phyloP scores from a whole-genome alignment of 1,284 basidiomycete species.

The Schizophyllum amplum region DNA sequence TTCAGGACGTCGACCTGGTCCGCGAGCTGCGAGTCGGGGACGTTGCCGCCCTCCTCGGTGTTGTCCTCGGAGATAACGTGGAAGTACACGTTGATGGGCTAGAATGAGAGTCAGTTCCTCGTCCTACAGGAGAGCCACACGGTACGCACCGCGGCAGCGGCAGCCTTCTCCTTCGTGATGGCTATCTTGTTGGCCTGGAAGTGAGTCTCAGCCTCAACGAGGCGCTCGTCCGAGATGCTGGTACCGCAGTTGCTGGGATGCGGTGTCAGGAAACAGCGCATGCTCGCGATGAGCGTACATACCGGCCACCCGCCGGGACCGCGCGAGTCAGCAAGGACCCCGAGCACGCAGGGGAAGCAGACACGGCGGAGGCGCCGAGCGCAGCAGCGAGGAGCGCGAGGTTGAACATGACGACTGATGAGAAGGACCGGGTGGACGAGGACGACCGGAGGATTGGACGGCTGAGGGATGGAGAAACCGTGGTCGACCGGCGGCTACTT shows the following conservation, averaged over 20 bases:
- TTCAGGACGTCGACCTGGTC: conserved; percentile 19
- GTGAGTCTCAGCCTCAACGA: background rate
- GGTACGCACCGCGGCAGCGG: background rate
- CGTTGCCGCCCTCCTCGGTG: conserved; percentile 31
- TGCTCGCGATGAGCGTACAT: background rate
- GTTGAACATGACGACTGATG: background rate
- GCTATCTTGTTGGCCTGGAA: background rate
- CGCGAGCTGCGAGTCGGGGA: conserved; percentile 18
- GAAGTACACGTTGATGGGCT: conserved; percentile 26
- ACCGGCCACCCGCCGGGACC: background rate
- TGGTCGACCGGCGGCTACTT: background rate
- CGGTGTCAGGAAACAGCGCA: background rate
- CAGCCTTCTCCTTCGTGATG: background rate
- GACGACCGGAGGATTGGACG: background rate
- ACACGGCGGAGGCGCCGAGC: background rate
- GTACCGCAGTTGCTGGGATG: background rate
- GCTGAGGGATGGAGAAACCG: background rate
- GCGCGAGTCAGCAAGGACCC: too few relatives aligned
- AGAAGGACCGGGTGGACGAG: background rate
- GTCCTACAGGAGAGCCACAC: background rate
- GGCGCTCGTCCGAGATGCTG: background rate
- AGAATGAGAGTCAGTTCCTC: background rate
- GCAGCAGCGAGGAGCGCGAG: background rate
- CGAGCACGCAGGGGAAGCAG: background rate
- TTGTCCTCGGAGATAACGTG: conserved; percentile 33